These are phyloP conservation scores for Gymnopilus dilepis DNA, from an alignment of 768 basidiomycete species.

Conservation along the genomic window DNA sequence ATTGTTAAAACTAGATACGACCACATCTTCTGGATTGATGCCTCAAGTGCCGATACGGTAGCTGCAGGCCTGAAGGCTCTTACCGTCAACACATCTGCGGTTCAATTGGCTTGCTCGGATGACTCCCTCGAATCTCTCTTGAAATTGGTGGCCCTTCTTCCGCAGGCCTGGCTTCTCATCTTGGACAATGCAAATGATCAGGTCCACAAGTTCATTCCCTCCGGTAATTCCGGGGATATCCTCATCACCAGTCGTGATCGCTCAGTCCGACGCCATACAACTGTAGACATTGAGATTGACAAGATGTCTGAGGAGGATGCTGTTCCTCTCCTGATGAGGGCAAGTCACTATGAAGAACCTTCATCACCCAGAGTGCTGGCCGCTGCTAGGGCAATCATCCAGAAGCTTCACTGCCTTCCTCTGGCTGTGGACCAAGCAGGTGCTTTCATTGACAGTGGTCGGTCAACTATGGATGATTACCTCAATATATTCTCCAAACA, in stretches of 20 bases:
- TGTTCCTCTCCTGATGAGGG: constrained; percentile 21
- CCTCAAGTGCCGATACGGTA: background rate
- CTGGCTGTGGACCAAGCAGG: constrained; percentile 27
- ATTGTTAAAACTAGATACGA: background rate
- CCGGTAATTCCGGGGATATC: constrained; percentile 24
- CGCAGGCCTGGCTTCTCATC: constrained; percentile 23
- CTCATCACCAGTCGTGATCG: constrained; percentile 25
- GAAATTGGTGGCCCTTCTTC: constrained; percentile 18
- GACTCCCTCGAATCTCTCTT: constrained; percentile 8
- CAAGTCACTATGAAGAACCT: background rate
- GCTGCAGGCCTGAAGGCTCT: background rate
- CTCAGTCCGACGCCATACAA: constrained; percentile 9
- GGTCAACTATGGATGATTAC: constrained; percentile 20
- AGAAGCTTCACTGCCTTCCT: constrained; percentile 7
- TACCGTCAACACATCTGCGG: background rate
- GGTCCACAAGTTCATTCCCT: constrained; percentile 19
- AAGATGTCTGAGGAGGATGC: constrained; percentile 23
- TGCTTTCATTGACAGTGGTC: constrained; percentile 20
- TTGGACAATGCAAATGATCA: constrained; percentile 26
- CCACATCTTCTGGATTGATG: constrained; percentile 3
- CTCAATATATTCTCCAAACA: constrained; percentile 13
- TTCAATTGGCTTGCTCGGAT: background rate
- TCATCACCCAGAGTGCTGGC: background rate
- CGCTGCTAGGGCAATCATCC: constrained; percentile 16
- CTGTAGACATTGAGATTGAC: constrained; percentile 13